phyloP scores from a whole-genome alignment of 768 basidiomycete species.

The Pleurotus citrinopileatus region DNA sequence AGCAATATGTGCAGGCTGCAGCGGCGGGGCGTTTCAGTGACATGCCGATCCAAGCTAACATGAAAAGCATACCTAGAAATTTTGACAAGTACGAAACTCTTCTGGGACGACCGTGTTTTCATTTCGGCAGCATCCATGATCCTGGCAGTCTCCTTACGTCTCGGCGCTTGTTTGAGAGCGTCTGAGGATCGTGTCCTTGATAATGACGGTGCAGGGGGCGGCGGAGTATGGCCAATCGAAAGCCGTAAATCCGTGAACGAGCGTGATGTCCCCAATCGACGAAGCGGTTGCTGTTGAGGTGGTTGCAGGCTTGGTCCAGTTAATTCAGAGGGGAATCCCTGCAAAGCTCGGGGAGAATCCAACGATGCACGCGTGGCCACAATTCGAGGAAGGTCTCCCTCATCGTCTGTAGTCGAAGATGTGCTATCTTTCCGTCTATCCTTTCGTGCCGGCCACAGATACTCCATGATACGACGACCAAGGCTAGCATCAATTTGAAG shows the following conservation, averaged over 20 bases:
- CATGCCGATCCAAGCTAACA: slow-evolving; percentile 17
- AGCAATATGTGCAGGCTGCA: slow-evolving; percentile 65
- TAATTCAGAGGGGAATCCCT: slow-evolving; percentile 6
- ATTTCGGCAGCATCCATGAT: slow-evolving; percentile 73
- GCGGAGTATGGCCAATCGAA: slow-evolving; percentile 28
- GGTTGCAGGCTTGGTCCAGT: slow-evolving; percentile 21
- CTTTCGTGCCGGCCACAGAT: slow-evolving; percentile 75
- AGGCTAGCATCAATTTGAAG: slow-evolving; percentile 84
- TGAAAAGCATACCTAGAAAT: slow-evolving; percentile 57
- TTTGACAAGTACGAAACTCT: slow-evolving; percentile 79
- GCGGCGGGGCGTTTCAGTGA: slow-evolving; percentile 11
- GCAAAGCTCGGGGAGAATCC: slow-evolving; percentile 43
- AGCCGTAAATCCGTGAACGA: slow-evolving; percentile 70
- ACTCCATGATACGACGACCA: slow-evolving; percentile 81
- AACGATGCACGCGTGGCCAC: slow-evolving; percentile 40
- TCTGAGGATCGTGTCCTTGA: slow-evolving; percentile 39
- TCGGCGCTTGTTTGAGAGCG: slow-evolving; percentile 23
- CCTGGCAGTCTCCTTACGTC: slow-evolving; percentile 17
- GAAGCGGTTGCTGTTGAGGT: slow-evolving; percentile 37
- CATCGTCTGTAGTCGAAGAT: not conserved
- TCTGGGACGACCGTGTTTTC: slow-evolving; percentile 77
- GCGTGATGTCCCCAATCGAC: slow-evolving; percentile 56
- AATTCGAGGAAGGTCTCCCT: slow-evolving; percentile 13
- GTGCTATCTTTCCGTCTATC: slow-evolving; percentile 25
- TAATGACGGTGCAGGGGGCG: slow-evolving; percentile 23